phyloP scores from a whole-genome alignment of 1,284 basidiomycete species.

The Anthracocystis setariae region DNA sequence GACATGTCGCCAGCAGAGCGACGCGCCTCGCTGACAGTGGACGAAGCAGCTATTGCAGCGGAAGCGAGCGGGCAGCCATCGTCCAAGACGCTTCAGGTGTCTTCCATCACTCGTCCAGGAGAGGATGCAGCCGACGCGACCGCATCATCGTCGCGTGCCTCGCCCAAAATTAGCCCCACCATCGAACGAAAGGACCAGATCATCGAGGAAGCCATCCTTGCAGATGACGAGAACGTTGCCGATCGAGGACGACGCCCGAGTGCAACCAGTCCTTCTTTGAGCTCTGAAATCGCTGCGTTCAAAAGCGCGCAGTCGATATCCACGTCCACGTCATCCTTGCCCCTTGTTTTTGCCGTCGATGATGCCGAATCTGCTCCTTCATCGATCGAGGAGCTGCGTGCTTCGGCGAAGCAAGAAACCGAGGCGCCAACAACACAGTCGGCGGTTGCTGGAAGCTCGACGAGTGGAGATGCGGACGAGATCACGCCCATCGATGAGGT shows the following conservation, averaged over 20 bases:
- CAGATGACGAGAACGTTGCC: conserved; percentile 28
- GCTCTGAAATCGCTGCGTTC: not conserved
- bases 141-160: conserved; percentile 17
- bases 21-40: conserved; percentile 41
- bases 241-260: conserved; percentile 17
- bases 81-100: conserved; percentile 29
- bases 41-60: conserved; percentile 44
- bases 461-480: conserved; percentile 20
- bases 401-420: conserved; percentile 7
- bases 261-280: conserved; percentile 7
- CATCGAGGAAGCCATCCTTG: conserved; percentile 49
- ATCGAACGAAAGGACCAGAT: conserved; percentile 44
- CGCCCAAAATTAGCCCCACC: conserved; percentile 25
- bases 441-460: not conserved
- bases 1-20: conserved; percentile 29
- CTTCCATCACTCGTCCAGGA: conserved; percentile 33
- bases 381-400: conserved; percentile 28
- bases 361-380: conserved; percentile 31
- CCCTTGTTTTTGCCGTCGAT: conserved; percentile 18
- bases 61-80: conserved; percentile 48
- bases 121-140: conserved; percentile 16
- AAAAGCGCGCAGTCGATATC: not conserved
- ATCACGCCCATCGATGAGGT: conserved; percentile 31
- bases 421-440: not conserved
- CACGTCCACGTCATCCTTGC: conserved; percentile 10